Evolutionary conservation across 441 rosid species (phyloP).

Genomic region (Isatis lusitanica): DNA sequence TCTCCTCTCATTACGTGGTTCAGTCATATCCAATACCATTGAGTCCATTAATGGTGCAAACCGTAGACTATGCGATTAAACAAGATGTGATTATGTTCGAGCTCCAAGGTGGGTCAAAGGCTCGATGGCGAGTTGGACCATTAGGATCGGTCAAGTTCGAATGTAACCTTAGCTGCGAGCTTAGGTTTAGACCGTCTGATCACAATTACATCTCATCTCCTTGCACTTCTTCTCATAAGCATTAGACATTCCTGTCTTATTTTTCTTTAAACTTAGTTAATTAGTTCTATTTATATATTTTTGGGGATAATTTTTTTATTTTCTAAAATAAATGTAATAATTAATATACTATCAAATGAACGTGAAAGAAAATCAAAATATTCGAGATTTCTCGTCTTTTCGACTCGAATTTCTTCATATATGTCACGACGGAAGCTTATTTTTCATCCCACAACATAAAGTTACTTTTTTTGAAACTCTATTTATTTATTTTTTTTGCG

Average conservation of each 20-base stretch:
- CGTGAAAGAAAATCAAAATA: background rate
- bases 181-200: slow-evolving; percentile 55
- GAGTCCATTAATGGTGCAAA: slow-evolving; percentile 40
- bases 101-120: slow-evolving; percentile 57
- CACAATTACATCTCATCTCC: slow-evolving; percentile 40
- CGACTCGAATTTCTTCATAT: background rate
- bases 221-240: slow-evolving; percentile 68
- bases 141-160: slow-evolving; percentile 62
- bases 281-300: slow-evolving; percentile 15
- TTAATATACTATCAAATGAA: background rate
- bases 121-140: slow-evolving; percentile 71
- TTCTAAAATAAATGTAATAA: background rate
- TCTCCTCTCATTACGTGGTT: slow-evolving; percentile 44
- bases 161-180: slow-evolving; percentile 58
- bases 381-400: background rate
- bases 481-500: background rate
- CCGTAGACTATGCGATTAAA: slow-evolving; percentile 44
- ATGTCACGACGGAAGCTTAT: background rate
- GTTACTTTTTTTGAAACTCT: background rate
- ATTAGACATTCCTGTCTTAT: slow-evolving; percentile 13
- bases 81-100: slow-evolving; percentile 54
- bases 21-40: slow-evolving; percentile 67
- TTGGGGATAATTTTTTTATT: background rate
- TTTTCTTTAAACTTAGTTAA: background rate
- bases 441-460: background rate